Evolutionary conservation across 345 rosid species (phyloP), one percentile per base, ranked within the genome.

Genomic region (Eucalyptus cladocalyx): DNA sequence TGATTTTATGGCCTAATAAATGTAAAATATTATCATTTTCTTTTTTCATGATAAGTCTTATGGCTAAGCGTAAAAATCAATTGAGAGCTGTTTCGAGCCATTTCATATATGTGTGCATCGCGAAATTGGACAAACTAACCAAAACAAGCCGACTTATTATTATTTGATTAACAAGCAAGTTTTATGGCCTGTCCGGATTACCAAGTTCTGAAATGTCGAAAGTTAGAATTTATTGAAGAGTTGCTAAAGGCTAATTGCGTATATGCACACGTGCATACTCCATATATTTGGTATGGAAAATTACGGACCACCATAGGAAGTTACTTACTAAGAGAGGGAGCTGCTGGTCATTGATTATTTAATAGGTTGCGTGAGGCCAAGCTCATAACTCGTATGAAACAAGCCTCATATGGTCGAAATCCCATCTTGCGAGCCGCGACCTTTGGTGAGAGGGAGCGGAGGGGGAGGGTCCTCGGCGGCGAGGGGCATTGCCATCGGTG

Each of bases 71-170:
- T 24, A 24, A 56, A 56, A 56, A 56, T 56, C 62, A 56, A 56
- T 56, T 5, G 3, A 56, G 14, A 0, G 14, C 0, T 24, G 3
- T 56, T 24, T 56, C 13, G 3, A 24, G 6, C 30, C 30, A 24
- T 56, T 56, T 56, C 62, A 24, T 24, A 24, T 56, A 0, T 56
- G 0, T 53, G 26, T 19, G 30, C 30, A 56, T 56, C 6, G 0
- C 0, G 23, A 56, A 10, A 1, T 56, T 56, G 0, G 28, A 24
- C 2, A 2, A 56, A 24, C 1, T 24, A 56, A 56, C 6, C 13
- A 10, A 56, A 56, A 24, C 3, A 56, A 9, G 3, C 62, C 13
- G 0, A 56, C 13, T 24, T 56, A 56, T 56, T 56, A 56, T 56
- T 0, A 9, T 5, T 56, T 24, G 3, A 56, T 56, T 23, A 10